Percentiles rank a stretch among this genome's conserved stretches.
These are phyloP conservation scores for Penicillium nordicum DNA, from an alignment of 2,329 filamentous ascomycete genomes.

Conservation along the genomic window DNA sequence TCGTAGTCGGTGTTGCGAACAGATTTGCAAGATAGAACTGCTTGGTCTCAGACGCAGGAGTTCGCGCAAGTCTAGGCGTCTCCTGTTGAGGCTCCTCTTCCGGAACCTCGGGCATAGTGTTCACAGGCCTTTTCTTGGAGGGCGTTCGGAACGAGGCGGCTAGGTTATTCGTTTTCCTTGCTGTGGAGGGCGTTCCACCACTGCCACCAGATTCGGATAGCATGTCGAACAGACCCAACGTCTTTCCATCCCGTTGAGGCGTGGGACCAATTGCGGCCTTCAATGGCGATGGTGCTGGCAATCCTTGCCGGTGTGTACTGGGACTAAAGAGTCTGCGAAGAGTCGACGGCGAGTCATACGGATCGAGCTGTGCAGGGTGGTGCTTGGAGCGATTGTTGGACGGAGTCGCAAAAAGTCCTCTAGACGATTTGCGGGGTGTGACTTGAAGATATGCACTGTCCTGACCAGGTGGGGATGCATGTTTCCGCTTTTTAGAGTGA, in stretches of 20 bases:
- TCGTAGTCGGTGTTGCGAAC: conserved; percentile 46
- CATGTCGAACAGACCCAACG: conserved; percentile 48
- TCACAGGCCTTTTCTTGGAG: conserved; percentile 30
- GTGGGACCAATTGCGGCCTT: conserved; percentile 47
- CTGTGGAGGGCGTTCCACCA: conserved; percentile 33
- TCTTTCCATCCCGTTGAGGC: conserved; percentile 48
- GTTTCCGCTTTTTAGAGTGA: conserved; percentile 33
- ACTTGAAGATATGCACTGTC: conserved; percentile 12
- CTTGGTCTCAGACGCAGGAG: conserved; percentile 44
- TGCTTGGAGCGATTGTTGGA: conserved; percentile 25
- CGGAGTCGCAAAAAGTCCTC: conserved; percentile 32
- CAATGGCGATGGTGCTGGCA: conserved; percentile 33
- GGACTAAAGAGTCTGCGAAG: conserved; percentile 40
- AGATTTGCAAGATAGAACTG: conserved; percentile 45
- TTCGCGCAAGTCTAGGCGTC: conserved; percentile 29
- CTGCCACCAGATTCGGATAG: conserved; percentile 42
- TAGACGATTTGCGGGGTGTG: conserved; percentile 39
- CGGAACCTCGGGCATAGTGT: conserved; percentile 29
- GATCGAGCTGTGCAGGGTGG: conserved; percentile 43
- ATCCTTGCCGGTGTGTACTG: conserved; percentile 28
- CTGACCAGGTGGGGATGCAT: conserved; percentile 29
- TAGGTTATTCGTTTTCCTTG: conserved; percentile 25
- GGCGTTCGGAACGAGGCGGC: conserved; percentile 37
- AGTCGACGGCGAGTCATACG: conserved; percentile 44
- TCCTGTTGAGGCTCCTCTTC: conserved; percentile 29